Evolutionary conservation across 176 grass and related monocot species (phyloP).

Genomic region (Chloris gayana): DNA sequence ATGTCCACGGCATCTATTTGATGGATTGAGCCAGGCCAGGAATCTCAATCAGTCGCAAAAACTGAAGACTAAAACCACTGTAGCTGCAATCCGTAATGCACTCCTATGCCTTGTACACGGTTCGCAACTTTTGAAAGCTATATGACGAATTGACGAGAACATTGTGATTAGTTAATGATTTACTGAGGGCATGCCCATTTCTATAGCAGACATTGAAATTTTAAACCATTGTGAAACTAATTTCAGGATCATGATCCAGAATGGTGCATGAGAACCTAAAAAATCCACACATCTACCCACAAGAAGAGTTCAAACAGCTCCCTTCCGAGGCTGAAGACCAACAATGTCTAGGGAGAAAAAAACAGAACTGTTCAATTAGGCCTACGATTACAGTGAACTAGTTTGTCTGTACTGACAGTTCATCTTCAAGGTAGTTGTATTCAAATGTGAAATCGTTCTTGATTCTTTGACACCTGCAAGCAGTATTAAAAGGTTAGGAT

Average conservation of each 20-base stretch:
- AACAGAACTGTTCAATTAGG: constrained; percentile 26
- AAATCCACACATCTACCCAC: constrained; percentile 31
- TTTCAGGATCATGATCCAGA: neutral
- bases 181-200: neutral
- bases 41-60: no score
- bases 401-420: constrained; percentile 68
- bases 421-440: constrained; percentile 95
- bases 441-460: constrained; percentile 97
- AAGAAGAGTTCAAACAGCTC: constrained; percentile 14
- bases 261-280: neutral
- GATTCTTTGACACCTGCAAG: constrained; percentile 95
- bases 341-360: neutral
- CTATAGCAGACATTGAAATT: neutral
- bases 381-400: constrained; percentile 32
- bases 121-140: no score
- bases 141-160: no score
- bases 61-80: no score
- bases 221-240: neutral
- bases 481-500: constrained; percentile 7
- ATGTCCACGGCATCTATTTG: no score
- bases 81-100: no score
- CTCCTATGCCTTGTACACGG: no score
- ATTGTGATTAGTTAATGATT: neutral
- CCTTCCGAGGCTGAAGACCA: constrained; percentile 25
- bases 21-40: no score